Evolutionary conservation across 2,329 filamentous ascomycete genomes (phyloP).

Genomic region (Sporothrix brasiliensis): DNA sequence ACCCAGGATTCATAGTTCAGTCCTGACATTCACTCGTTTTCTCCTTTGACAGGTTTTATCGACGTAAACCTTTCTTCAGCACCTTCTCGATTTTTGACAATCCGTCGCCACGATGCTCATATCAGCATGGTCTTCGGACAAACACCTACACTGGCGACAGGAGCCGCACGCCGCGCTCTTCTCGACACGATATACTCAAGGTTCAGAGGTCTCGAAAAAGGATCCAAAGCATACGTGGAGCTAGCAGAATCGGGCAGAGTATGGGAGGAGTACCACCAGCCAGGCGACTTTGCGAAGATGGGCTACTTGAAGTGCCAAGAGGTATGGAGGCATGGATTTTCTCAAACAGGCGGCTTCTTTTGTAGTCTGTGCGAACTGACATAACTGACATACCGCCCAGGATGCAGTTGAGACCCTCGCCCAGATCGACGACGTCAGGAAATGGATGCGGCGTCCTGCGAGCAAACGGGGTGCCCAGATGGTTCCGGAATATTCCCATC

Average conservation of each 20-base stretch:
- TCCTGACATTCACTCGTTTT: too few species aligned
- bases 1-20: too few species aligned
- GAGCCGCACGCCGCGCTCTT: background rate
- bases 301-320: background rate
- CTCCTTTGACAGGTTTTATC: too few species aligned
- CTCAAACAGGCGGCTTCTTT: background rate
- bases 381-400: background rate
- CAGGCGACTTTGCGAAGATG: background rate
- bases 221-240: background rate
- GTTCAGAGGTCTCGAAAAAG: background rate
- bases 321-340: background rate
- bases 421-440: background rate
- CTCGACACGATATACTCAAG: background rate
- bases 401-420: background rate
- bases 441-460: background rate
- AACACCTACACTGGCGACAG: background rate
- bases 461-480: background rate
- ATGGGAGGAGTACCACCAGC: constrained; percentile 2
- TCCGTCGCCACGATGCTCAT: too few species aligned
- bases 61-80: too few species aligned
- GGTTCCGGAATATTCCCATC: background rate
- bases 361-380: background rate
- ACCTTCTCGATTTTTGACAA: too few species aligned
- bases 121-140: background rate
- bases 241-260: background rate